These are phyloP conservation scores for Rhizopogon rudus DNA, from an alignment of 768 basidiomycete genomes.

Conservation along the genomic window DNA sequence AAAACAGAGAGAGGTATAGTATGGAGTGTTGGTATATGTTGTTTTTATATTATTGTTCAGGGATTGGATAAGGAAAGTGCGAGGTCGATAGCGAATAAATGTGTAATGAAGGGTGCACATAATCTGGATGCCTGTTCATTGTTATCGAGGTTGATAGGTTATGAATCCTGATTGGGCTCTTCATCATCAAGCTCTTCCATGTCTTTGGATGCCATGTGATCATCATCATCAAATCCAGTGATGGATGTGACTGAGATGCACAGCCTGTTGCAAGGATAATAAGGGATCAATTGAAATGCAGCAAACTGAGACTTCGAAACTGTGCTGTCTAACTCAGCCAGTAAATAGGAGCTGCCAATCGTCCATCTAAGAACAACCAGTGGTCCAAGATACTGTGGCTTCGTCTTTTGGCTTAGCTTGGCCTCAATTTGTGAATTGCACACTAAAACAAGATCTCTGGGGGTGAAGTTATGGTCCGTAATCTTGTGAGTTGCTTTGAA, in stretches of 20 bases:
- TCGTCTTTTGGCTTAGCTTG: slow-evolving; percentile 15
- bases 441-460: not conserved
- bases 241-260: not conserved
- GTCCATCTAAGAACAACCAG: slow-evolving; percentile 15
- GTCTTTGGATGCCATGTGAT: not conserved
- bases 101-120: too few species aligned
- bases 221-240: not conserved
- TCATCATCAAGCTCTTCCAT: not conserved
- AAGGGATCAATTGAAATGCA: not conserved
- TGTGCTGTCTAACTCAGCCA: slow-evolving; percentile 19
- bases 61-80: not conserved
- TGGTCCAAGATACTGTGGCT: slow-evolving; percentile 20
- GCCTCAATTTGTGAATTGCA: not conserved
- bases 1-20: not conserved
- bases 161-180: not conserved
- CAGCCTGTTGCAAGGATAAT: rapidly evolving
- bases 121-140: too few species aligned
- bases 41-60: too few species aligned
- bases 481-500: not conserved
- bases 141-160: too few species aligned
- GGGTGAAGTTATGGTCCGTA: not conserved
- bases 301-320: not conserved
- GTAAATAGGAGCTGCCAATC: slow-evolving; percentile 15
- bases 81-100: not conserved
- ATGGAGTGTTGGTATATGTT: too few species aligned